Evolutionary conservation across 805 yeast genomes (phyloP).

Genomic region (Kluyveromyces wickerhamii): DNA sequence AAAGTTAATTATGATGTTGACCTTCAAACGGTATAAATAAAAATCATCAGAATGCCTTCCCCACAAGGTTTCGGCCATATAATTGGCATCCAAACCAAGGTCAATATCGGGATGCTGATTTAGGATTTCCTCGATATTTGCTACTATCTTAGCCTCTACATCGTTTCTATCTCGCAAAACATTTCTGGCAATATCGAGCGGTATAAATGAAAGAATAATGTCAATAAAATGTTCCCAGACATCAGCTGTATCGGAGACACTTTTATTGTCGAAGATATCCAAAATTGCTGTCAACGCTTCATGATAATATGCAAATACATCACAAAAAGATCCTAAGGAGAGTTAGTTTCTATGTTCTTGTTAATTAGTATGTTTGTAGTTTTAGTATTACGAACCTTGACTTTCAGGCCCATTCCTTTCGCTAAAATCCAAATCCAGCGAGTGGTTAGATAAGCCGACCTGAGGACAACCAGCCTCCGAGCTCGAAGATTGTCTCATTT

Average conservation of each 20-base stretch:
- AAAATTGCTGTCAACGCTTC: too few relatives aligned
- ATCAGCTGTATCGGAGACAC: background rate
- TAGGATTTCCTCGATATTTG: constrained; percentile 10
- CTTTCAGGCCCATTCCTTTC: too few relatives aligned
- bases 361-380: too few relatives aligned
- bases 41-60: constrained; percentile 5
- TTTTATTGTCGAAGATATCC: too few relatives aligned
- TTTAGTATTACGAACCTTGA: too few relatives aligned
- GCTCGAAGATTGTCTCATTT: too few relatives aligned
- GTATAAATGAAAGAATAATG: constrained; percentile 6
- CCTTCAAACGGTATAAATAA: constrained; percentile 2
- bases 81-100: constrained; percentile 14
- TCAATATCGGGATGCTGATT: constrained; percentile 16
- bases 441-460: too few relatives aligned
- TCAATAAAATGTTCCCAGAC: constrained; percentile 4
- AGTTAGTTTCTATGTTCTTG: too few relatives aligned
- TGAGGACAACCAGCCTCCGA: too few relatives aligned
- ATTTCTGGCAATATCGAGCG: constrained; percentile 2
- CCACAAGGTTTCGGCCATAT: constrained; percentile 11
- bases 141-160: constrained; percentile 1
- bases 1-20: constrained; percentile 6
- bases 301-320: too few relatives aligned
- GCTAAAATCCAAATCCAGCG: too few relatives aligned
- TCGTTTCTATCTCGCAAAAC: constrained; percentile 1
- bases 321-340: too few relatives aligned